A percentile compares a stretch with the other conserved stretches of the same genome.
Conservation (phyloP, 352 stramenopile species). For the Phytopythium aichiense region DNA sequence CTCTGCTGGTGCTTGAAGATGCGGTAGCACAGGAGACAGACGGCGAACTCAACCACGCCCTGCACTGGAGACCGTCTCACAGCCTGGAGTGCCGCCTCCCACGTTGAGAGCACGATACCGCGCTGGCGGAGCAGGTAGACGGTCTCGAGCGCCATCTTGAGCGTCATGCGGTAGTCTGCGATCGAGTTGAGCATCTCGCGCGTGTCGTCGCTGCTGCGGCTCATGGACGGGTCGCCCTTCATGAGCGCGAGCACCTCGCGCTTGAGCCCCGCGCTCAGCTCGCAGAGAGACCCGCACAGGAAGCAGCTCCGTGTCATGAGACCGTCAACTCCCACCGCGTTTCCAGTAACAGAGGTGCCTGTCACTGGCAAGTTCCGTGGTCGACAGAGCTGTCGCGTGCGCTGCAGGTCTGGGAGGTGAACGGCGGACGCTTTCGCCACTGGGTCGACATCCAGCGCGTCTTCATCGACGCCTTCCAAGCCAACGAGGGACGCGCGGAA, state of each 20-base stretch:
- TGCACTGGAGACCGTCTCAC: slow-evolving; percentile 28
- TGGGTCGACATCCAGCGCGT: slow-evolving; percentile 2
- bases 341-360: slow-evolving; percentile 8
- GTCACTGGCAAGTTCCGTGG: slow-evolving; percentile 7
- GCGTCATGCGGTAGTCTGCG: slow-evolving; percentile 66
- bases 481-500: slow-evolving; percentile 35
- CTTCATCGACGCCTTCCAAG: slow-evolving; percentile 1
- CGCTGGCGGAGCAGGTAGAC: slow-evolving; percentile 66
- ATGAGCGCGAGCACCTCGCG: slow-evolving; percentile 37
- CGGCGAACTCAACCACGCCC: slow-evolving; percentile 46
- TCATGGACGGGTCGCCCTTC: slow-evolving; percentile 8
- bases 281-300: slow-evolving; percentile 53
- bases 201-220: slow-evolving; percentile 12
- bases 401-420: slow-evolving; percentile 40
- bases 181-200: slow-evolving; percentile 28
- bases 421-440: slow-evolving; percentile 33
- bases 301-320: slow-evolving; percentile 34
- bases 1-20: slow-evolving; percentile 71
- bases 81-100: slow-evolving; percentile 52
- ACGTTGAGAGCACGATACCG: slow-evolving; percentile 39
- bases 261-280: slow-evolving; percentile 33
- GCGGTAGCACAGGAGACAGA: slow-evolving; percentile 72
- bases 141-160: slow-evolving; percentile 74
- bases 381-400: slow-evolving; percentile 30
- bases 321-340: slow-evolving; percentile 7